Percentiles rank a stretch among this genome's conserved stretches.
Evolutionary conservation across 2,329 filamentous ascomycete species (phyloP).

Genomic region (Scedosporium minutisporum): DNA sequence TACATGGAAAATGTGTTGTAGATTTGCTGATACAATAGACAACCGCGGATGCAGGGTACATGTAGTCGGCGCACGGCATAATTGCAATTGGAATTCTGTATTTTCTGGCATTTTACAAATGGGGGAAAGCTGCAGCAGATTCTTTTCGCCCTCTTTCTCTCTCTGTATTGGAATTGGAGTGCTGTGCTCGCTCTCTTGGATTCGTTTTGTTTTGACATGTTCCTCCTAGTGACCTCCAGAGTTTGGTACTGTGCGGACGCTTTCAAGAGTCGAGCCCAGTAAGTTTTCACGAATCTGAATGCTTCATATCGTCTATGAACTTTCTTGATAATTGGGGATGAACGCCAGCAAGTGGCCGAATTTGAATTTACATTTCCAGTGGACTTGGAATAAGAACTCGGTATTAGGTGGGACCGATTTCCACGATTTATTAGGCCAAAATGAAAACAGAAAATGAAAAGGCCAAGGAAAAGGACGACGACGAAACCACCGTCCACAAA

Average conservation of each 20-base stretch:
- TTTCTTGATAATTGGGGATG: too few relatives aligned
- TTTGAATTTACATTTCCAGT: too few relatives aligned
- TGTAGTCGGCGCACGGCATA: conserved; percentile 1
- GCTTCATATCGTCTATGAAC: too few relatives aligned
- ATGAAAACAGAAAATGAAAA: neutral
- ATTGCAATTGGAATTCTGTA: neutral
- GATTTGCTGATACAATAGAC: neutral
- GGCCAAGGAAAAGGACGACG: neutral
- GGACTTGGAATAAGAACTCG: too few relatives aligned
- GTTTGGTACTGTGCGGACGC: too few relatives aligned
- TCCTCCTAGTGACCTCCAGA: too few relatives aligned
- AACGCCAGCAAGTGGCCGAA: too few relatives aligned
- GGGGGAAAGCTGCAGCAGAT: neutral
- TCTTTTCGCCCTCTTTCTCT: neutral
- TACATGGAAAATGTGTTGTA: neutral
- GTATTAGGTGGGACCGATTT: too few relatives aligned
- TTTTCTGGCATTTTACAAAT: neutral
- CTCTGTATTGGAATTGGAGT: neutral
- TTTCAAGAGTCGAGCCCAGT: too few relatives aligned
- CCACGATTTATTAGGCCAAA: neutral
- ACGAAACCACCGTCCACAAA: neutral
- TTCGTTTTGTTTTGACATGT: neutral
- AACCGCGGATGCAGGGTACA: neutral
- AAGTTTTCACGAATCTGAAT: too few relatives aligned
- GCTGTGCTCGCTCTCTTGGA: neutral